Percentiles rank a stretch among this genome's conserved stretches.
phyloP scores from a whole-genome alignment of 2,329 filamentous ascomycete genomes.

The Fusarium sp. region DNA sequence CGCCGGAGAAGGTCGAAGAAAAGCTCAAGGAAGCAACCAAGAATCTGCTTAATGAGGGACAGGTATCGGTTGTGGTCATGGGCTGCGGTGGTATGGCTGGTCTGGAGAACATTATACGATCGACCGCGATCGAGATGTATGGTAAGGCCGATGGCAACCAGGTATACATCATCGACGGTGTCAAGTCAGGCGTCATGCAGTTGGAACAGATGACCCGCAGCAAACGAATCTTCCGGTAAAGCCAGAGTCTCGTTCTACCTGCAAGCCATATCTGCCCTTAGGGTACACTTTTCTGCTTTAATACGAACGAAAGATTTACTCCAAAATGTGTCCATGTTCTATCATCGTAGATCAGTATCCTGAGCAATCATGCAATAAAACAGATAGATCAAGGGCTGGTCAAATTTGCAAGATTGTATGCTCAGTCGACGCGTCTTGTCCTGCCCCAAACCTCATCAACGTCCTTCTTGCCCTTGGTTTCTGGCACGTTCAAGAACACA shows the following conservation, averaged over 20 bases:
- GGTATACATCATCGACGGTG: constrained; percentile 83
- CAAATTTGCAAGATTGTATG: not conserved
- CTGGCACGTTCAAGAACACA: constrained; percentile 81
- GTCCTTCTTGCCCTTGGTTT: constrained; percentile 87
- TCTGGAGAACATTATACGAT: constrained; percentile 80
- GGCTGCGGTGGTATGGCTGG: constrained; percentile 95
- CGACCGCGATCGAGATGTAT: constrained; percentile 74
- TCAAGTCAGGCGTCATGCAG: constrained; percentile 76
- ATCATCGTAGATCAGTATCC: not conserved
- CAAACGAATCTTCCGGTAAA: constrained; percentile 55
- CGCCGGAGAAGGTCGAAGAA: constrained; percentile 71
- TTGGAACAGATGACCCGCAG: constrained; percentile 68
- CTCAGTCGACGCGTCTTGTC: constrained; percentile 65
- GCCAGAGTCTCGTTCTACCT: constrained; percentile 13
- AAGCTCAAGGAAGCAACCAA: constrained; percentile 79
- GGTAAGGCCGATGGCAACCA: constrained; percentile 68
- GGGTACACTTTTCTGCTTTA: constrained; percentile 10
- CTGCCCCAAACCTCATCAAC: constrained; percentile 93
- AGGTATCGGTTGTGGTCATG: constrained; percentile 79
- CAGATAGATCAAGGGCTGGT: not conserved
- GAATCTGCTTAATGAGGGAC: constrained; percentile 68
- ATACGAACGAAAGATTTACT: not conserved
- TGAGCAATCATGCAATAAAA: not conserved
- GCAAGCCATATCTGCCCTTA: constrained; percentile 14
- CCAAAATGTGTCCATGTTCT: not conserved